A percentile compares a stretch with the other conserved stretches of the same genome.
Conservation (phyloP, 202 grass and related monocot genomes). For the Tripidium arundinaceum region DNA sequence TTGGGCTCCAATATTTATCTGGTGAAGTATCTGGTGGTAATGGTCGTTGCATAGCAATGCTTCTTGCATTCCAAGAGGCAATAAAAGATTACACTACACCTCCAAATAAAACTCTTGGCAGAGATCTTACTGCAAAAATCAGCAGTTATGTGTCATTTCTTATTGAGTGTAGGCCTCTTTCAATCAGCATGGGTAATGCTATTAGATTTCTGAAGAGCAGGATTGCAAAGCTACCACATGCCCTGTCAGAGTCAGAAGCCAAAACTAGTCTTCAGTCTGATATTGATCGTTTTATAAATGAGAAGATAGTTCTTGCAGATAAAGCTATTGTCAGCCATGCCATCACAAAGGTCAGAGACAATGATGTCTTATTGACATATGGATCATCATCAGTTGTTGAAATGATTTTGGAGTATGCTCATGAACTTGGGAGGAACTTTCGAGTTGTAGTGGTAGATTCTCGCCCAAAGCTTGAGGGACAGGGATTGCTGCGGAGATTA, state of each 20-base stretch:
- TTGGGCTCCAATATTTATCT: conserved; percentile 79
- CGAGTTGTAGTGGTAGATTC: conserved; percentile 69
- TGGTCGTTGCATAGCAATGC: conserved; percentile 74
- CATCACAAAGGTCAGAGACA: conserved; percentile 65
- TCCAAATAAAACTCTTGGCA: conserved; percentile 53
- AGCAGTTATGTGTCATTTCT: conserved; percentile 68
- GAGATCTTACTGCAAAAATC: conserved; percentile 72
- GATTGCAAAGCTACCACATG: conserved; percentile 46
- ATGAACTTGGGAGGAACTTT: conserved; percentile 53
- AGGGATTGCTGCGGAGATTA: conserved; percentile 46
- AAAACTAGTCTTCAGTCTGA: conserved; percentile 71
- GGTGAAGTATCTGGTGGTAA: conserved; percentile 63
- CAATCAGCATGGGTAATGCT: conserved; percentile 81
- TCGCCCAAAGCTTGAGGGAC: conserved; percentile 61
- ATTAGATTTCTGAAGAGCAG: conserved; percentile 75
- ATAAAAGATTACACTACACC: conserved; percentile 71
- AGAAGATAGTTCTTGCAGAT: conserved; percentile 73
- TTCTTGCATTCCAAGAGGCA: conserved; percentile 69
- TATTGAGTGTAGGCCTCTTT: conserved; percentile 67
- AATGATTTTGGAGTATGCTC: conserved; percentile 64
- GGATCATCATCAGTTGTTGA: conserved; percentile 70
- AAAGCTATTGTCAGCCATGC: conserved; percentile 63
- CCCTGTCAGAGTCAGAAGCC: conserved; percentile 59
- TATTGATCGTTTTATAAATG: conserved; percentile 73
- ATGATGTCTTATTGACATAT: conserved; percentile 71